A percentile compares a stretch with the other conserved stretches of the same genome.
Conservation (phyloP, 345 rosid genomes). For the Populus euphratica region DNA sequence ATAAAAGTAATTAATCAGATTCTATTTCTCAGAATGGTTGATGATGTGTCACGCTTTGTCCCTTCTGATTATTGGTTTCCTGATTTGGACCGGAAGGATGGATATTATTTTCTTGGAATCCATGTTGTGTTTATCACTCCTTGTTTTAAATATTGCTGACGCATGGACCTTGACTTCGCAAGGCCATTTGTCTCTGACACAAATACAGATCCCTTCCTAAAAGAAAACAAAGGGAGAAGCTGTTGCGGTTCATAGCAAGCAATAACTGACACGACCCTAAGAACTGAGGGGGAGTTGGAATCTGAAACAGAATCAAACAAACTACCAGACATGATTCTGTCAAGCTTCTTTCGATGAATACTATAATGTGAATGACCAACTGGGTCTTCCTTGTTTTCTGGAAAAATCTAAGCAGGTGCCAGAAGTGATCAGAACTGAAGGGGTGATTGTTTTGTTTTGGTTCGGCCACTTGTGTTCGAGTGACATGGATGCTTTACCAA, state of each 20-base stretch:
- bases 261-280: slow-evolving; percentile 26
- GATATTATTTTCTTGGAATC: background rate
- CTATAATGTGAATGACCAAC: slow-evolving; percentile 18
- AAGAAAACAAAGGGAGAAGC: slow-evolving; percentile 19
- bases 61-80: slow-evolving; percentile 33
- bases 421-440: background rate
- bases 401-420: background rate
- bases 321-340: slow-evolving; percentile 20
- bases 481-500: slow-evolving; percentile 35
- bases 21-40: slow-evolving; percentile 27
- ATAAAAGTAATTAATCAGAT: background rate
- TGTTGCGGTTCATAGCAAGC: slow-evolving; percentile 15
- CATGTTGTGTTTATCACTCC: background rate
- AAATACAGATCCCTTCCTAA: background rate
- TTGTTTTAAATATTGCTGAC: slow-evolving; percentile 6
- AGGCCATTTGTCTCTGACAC: slow-evolving; percentile 21
- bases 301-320: slow-evolving; percentile 30
- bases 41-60: slow-evolving; percentile 31
- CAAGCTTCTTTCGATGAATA: slow-evolving; percentile 22
- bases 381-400: slow-evolving; percentile 9
- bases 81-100: slow-evolving; percentile 24
- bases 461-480: background rate
- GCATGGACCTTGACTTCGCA: slow-evolving; percentile 24
- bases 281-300: slow-evolving; percentile 21
- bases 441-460: background rate